Percentiles rank a stretch among this genome's conserved stretches.
Evolutionary conservation across 768 basidiomycete species (phyloP).

Genomic region (Krasilnikovozyma curviuscula): DNA sequence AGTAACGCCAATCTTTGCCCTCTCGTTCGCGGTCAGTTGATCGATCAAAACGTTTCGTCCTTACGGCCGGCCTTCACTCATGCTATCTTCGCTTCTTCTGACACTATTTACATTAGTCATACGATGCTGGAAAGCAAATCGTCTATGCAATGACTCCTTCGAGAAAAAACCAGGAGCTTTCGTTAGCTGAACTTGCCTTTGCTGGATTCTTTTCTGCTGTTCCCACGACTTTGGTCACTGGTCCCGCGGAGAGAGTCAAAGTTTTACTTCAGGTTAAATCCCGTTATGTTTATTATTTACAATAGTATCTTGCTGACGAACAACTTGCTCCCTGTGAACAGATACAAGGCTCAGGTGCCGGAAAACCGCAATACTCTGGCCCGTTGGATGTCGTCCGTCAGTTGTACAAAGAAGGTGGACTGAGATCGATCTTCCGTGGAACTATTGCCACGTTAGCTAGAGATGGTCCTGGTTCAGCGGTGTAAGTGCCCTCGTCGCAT

Average conservation of each 20-base stretch:
- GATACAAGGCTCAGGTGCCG: constrained; percentile 75
- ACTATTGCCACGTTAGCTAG: constrained; percentile 81
- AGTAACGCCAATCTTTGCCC: constrained; percentile 92
- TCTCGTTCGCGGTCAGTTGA: constrained; percentile 82
- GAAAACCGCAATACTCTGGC: constrained; percentile 54
- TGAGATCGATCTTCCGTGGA: constrained; percentile 79
- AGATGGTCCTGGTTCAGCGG: constrained; percentile 91
- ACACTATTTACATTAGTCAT: constrained; percentile 24
- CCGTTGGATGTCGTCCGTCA: constrained; percentile 77
- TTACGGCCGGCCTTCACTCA: no score
- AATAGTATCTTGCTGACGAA: no score
- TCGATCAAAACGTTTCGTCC: no score
- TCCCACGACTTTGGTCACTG: constrained; percentile 79
- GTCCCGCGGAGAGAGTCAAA: constrained; percentile 90
- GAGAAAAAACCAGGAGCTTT: constrained; percentile 42
- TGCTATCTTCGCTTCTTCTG: background rate
- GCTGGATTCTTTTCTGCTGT: constrained; percentile 90
- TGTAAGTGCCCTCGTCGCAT: constrained; percentile 35
- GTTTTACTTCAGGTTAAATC: constrained; percentile 78
- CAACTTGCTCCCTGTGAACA: constrained; percentile 23
- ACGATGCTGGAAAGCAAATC: constrained; percentile 76
- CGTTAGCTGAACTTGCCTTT: constrained; percentile 58
- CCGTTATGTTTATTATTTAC: no score
- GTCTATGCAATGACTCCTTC: constrained; percentile 64
- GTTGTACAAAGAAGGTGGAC: constrained; percentile 80